Percentiles rank a stretch among this genome's conserved stretches.
These are phyloP conservation scores for Xylaria longipes DNA, from an alignment of 495 filamentous ascomycete species.

Conservation along the genomic window DNA sequence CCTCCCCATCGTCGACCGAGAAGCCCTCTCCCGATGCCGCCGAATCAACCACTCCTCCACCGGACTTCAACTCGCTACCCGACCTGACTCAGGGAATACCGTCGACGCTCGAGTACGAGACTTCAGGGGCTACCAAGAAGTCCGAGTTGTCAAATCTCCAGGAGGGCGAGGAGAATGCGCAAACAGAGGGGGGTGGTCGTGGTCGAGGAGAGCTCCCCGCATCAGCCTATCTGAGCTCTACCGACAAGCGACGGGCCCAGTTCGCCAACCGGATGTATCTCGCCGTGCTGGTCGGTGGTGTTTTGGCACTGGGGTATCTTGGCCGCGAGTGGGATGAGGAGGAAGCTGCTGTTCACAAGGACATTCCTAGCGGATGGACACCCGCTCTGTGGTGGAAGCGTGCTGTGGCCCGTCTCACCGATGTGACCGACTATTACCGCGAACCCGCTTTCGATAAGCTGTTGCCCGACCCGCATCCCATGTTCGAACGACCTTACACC, in stretches of 20 bases:
- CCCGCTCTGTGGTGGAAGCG: constrained; percentile 76
- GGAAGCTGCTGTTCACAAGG: constrained; percentile 71
- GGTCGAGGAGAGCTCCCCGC: constrained; percentile 70
- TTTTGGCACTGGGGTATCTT: constrained; percentile 64
- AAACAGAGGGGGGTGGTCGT: constrained; percentile 56
- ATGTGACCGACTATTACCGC: constrained; percentile 87
- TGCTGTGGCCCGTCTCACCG: constrained; percentile 71
- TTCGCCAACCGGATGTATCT: constrained; percentile 73
- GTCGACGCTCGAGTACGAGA: constrained; percentile 81
- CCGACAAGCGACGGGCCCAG: constrained; percentile 77
- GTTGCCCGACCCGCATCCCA: constrained; percentile 84
- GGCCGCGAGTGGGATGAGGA: constrained; percentile 84
- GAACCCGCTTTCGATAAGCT: constrained; percentile 95
- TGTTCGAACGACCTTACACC: constrained; percentile 86
- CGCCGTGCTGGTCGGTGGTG: constrained; percentile 53
- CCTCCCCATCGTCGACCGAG: constrained; percentile 30
- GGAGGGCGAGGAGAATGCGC: constrained; percentile 58
- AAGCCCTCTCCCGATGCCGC: constrained; percentile 28
- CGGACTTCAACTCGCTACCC: constrained; percentile 67
- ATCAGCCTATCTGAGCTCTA: constrained; percentile 87
- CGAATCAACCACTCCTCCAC: constrained; percentile 29
- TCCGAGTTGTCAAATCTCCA: constrained; percentile 63
- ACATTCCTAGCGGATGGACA: constrained; percentile 69
- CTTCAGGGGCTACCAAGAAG: constrained; percentile 54
- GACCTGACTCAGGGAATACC: constrained; percentile 92